Evolutionary conservation across 202 grass and related monocot genomes (phyloP).

Genomic region (Setaria italica): DNA sequence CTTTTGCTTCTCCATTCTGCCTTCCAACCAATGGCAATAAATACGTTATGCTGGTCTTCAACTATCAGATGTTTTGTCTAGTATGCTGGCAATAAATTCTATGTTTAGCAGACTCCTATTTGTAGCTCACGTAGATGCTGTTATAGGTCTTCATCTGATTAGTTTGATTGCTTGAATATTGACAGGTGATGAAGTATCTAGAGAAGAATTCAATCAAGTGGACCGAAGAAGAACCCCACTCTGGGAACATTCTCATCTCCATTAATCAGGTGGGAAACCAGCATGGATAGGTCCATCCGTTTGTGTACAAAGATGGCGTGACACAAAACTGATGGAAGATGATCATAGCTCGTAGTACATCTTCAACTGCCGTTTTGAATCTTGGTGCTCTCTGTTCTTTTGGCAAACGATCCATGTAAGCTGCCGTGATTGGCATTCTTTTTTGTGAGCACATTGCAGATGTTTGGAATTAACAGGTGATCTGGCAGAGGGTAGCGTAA

Average conservation of each 20-base stretch:
- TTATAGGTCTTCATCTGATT: not conserved
- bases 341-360: conserved; percentile 25
- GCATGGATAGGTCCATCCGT: conserved; percentile 27
- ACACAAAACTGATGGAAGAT: conserved; percentile 36
- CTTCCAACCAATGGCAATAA: not conserved
- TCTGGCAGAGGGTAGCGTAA: conserved; percentile 5
- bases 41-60: not conserved
- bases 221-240: conserved; percentile 60
- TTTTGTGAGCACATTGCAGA: conserved; percentile 19
- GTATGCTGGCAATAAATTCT: not conserved
- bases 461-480: not conserved
- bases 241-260: conserved; percentile 57
- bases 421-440: conserved; percentile 23
- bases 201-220: conserved; percentile 74
- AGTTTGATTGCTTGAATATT: conserved; percentile 24
- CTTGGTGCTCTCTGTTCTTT: conserved; percentile 17
- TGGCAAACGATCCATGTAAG: conserved; percentile 21
- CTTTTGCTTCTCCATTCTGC: conserved; percentile 8
- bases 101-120: not conserved
- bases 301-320: conserved; percentile 13
- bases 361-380: conserved; percentile 26
- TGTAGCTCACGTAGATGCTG: conserved; percentile 8
- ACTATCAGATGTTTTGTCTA: not conserved
- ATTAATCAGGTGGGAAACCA: conserved; percentile 67
- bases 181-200: conserved; percentile 73